These are phyloP conservation scores for Apiotrichum brassicae DNA, from an alignment of 1,284 basidiomycete genomes.

Conservation along the genomic window DNA sequence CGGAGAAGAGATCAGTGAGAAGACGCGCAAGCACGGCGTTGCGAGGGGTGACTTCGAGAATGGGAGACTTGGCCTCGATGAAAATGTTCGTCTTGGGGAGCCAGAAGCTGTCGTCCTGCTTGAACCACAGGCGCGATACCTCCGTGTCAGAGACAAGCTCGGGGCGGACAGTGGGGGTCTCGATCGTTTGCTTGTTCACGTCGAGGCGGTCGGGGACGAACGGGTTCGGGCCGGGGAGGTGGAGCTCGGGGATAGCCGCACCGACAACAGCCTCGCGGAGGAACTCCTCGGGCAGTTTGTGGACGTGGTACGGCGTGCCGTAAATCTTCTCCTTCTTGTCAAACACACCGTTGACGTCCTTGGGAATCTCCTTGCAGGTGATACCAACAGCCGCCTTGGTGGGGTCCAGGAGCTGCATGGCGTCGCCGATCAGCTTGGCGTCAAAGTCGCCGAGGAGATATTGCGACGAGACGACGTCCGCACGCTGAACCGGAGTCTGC, in stretches of 20 bases:
- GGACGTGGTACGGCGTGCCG: constrained; percentile 71
- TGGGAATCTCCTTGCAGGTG: constrained; percentile 54
- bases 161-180: constrained; percentile 66
- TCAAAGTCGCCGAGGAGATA: constrained; percentile 74
- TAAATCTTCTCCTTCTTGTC: constrained; percentile 72
- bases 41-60: constrained; percentile 43
- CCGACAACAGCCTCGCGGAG: constrained; percentile 59
- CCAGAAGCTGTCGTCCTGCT: constrained; percentile 94
- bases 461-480: constrained; percentile 69
- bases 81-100: constrained; percentile 66
- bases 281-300: constrained; percentile 61
- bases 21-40: constrained; percentile 50
- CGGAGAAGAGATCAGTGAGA: constrained; percentile 79
- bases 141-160: constrained; percentile 66
- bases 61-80: constrained; percentile 39
- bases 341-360: constrained; percentile 57
- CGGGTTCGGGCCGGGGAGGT: constrained; percentile 75
- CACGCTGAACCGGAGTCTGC: constrained; percentile 61
- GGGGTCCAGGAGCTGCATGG: constrained; percentile 62
- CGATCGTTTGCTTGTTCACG: constrained; percentile 64
- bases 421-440: constrained; percentile 40
- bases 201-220: constrained; percentile 85
- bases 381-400: constrained; percentile 49
- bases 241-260: constrained; percentile 58
- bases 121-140: constrained; percentile 77